phyloP scores from a whole-genome alignment of 768 basidiomycete genomes.

The Tulasnella calospora region DNA sequence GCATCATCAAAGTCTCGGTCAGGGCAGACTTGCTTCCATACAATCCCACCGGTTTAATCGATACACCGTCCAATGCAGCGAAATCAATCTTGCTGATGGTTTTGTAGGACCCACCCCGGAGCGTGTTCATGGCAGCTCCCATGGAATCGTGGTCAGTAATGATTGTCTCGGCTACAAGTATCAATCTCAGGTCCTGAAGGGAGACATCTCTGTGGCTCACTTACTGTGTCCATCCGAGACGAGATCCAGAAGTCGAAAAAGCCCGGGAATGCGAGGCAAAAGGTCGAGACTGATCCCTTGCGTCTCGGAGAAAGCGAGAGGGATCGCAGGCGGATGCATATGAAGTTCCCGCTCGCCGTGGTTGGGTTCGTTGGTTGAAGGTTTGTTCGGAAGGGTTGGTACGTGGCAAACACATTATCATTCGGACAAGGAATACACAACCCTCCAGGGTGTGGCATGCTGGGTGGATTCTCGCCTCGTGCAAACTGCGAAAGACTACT shows the following conservation, averaged over 20 bases:
- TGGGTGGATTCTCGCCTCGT: no score
- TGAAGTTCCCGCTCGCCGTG: neutral
- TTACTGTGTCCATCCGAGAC: conserved; percentile 49
- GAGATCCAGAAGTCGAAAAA: conserved; percentile 53
- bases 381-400: neutral
- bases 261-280: conserved; percentile 38
- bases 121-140: conserved; percentile 44
- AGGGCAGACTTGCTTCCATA: conserved; percentile 52
- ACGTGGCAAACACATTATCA: neutral
- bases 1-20: no score
- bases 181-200: no score
- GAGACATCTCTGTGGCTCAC: conserved; percentile 31
- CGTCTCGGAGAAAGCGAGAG: neutral
- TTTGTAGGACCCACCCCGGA: conserved; percentile 49
- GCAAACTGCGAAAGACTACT: no score
- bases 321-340: neutral
- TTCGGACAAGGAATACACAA: no score
- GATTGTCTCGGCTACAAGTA: conserved; percentile 44
- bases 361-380: neutral
- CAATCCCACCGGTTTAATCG: conserved; percentile 50
- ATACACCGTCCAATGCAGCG: conserved; percentile 44
- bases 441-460: no score
- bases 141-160: conserved; percentile 53
- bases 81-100: conserved; percentile 56
- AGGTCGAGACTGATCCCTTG: neutral